Evolutionary conservation across 2,329 filamentous ascomycete genomes (phyloP).

Genomic region (Apiospora pterosperma): DNA sequence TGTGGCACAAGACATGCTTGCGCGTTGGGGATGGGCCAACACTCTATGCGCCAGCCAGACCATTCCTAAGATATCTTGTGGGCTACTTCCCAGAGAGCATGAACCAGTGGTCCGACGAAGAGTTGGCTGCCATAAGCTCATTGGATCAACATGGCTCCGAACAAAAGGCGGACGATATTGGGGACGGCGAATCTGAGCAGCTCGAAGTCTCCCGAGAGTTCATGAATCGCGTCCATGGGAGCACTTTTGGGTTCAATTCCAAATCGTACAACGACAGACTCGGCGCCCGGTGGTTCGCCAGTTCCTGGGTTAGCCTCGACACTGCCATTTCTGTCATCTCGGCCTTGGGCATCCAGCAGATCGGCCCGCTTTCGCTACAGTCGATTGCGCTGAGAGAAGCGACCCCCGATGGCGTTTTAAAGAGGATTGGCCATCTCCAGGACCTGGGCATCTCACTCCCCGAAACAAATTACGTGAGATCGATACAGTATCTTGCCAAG

Average conservation of each 20-base stretch:
- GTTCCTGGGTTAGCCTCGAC: slow-evolving; percentile 65
- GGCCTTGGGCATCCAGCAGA: slow-evolving; percentile 65
- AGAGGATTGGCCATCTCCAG: slow-evolving; percentile 58
- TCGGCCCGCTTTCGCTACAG: slow-evolving; percentile 75
- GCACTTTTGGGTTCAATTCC: slow-evolving; percentile 34
- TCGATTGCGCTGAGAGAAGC: slow-evolving; percentile 68
- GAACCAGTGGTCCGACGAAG: slow-evolving; percentile 26
- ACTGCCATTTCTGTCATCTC: slow-evolving; percentile 65
- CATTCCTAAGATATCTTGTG: slow-evolving; percentile 45
- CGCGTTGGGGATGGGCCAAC: slow-evolving; percentile 38
- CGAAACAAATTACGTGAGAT: slow-evolving; percentile 60
- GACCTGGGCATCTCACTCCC: slow-evolving; percentile 60
- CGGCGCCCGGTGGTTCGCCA: slow-evolving; percentile 79
- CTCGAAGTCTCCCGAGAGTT: slow-evolving; percentile 28
- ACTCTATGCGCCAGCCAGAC: slow-evolving; percentile 33
- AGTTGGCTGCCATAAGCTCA: neutral
- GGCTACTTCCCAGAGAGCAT: slow-evolving; percentile 30
- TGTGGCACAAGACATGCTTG: slow-evolving; percentile 45
- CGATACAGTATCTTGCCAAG: slow-evolving; percentile 61
- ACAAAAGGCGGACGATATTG: neutral
- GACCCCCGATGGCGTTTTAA: slow-evolving; percentile 51
- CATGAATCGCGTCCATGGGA: slow-evolving; percentile 35
- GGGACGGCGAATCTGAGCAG: slow-evolving; percentile 11
- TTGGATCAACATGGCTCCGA: neutral
- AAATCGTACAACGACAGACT: slow-evolving; percentile 64